phyloP scores from a whole-genome alignment of 345 rosid species.

The Carallia pectinifolia region DNA sequence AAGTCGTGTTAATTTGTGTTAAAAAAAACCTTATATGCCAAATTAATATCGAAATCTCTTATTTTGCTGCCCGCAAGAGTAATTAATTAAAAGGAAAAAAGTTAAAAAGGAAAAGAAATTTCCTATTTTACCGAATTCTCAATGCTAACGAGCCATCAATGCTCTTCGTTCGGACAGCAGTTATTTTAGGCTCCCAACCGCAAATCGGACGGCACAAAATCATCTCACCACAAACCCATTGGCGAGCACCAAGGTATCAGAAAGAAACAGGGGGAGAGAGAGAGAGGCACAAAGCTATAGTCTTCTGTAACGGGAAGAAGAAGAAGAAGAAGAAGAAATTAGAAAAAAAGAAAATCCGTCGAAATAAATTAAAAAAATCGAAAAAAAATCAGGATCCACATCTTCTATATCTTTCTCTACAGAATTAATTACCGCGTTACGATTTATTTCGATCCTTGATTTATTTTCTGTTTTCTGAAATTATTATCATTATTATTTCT shows the following conservation, averaged over 20 bases:
- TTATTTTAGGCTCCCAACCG: constrained; percentile 27
- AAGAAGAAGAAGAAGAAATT: not conserved
- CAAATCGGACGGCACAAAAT: constrained; percentile 39
- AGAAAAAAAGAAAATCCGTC: not conserved
- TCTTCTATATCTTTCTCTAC: no score
- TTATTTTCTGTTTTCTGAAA: no score
- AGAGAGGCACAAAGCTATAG: constrained; percentile 10
- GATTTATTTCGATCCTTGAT: no score
- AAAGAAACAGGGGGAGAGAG: no score
- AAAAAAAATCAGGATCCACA: no score
- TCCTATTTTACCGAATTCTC: constrained; percentile 10
- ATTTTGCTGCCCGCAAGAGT: not conserved
- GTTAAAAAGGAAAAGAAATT: not conserved
- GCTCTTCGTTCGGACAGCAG: constrained; percentile 41
- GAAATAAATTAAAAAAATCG: not conserved
- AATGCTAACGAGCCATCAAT: not conserved
- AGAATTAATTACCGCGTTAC: no score
- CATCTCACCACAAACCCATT: constrained; percentile 12
- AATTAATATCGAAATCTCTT: constrained; percentile 21
- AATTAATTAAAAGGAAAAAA: no score
- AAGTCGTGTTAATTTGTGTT: no score
- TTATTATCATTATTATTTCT: no score
- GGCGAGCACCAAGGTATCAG: no score
- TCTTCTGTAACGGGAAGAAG: not conserved
- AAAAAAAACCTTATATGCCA: constrained; percentile 19